phyloP scores from a whole-genome alignment of 2,329 filamentous ascomycete species.

The Botrytis cinerea region DNA sequence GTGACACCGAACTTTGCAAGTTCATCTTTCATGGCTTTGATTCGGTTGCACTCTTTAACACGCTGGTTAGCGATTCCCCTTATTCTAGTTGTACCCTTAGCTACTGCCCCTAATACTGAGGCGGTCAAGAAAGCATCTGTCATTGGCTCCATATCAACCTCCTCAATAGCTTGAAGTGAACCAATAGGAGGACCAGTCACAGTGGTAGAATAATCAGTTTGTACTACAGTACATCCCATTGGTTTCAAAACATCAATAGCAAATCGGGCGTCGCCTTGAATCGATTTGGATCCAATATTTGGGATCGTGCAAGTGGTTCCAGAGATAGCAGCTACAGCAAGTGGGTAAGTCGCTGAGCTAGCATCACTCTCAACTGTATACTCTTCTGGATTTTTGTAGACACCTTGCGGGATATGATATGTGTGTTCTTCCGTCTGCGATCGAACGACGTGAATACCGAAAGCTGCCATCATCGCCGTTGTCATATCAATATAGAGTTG shows the following conservation, averaged over 20 bases:
- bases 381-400: conserved; percentile 79
- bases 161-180: conserved; percentile 69
- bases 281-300: conserved; percentile 88
- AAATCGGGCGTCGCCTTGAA: conserved; percentile 94
- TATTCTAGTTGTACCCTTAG: conserved; percentile 80
- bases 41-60: conserved; percentile 97
- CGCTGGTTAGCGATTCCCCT: conserved; percentile 95
- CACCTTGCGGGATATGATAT: conserved; percentile 86
- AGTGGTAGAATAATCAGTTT: conserved; percentile 83
- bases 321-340: conserved; percentile 92
- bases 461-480: conserved; percentile 92
- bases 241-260: conserved; percentile 85
- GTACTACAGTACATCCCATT: conserved; percentile 91
- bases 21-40: conserved; percentile 91
- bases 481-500: conserved; percentile 99
- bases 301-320: conserved; percentile 94
- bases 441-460: conserved; percentile 78
- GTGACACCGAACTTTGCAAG: conserved; percentile 89
- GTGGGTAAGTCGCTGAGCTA: conserved; percentile 93
- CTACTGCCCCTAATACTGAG: conserved; percentile 87
- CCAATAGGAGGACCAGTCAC: conserved; percentile 85
- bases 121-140: conserved; percentile 97
- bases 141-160: conserved; percentile 99
- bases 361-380: conserved; percentile 97
- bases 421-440: conserved; percentile 82